phyloP scores from a whole-genome alignment of 371 early-diverging fungal genomes.

The Syncephalastrum racemosum region DNA sequence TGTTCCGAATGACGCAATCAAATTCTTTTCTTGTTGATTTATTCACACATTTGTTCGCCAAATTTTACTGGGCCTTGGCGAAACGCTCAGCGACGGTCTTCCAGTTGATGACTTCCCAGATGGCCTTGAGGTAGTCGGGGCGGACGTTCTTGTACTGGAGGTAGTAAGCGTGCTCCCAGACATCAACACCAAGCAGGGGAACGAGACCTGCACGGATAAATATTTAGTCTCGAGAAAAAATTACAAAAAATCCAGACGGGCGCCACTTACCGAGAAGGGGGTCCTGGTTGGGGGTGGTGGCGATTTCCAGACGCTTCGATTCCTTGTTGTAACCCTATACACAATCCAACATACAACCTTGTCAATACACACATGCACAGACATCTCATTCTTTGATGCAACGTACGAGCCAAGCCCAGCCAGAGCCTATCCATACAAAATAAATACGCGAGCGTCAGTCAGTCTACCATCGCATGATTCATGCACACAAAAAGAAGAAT shows the following conservation, averaged over 20 bases:
- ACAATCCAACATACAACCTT: constrained; percentile 6
- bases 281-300: constrained; percentile 95
- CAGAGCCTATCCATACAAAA: constrained; percentile 65
- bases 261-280: constrained; percentile 63
- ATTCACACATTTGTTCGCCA: no score
- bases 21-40: no score
- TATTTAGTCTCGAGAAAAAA: constrained; percentile 2
- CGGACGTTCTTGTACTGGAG: constrained; percentile 97
- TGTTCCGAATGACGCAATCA: no score
- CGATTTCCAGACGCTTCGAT: constrained; percentile 79
- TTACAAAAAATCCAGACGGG: constrained; percentile 2
- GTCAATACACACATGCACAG: neutral
- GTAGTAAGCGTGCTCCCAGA: constrained; percentile 99
- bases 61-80: constrained; percentile 55
- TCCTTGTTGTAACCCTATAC: constrained; percentile 79
- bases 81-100: constrained; percentile 87
- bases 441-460: neutral
- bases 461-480: neutral
- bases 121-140: constrained; percentile 91
- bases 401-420: constrained; percentile 97
- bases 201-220: constrained; percentile 45
- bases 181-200: constrained; percentile 95
- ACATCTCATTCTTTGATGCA: constrained; percentile 2
- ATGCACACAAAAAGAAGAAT: neutral
- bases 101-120: constrained; percentile 99